Conservation (phyloP, 495 filamentous ascomycete species). For the Aspergillus indologenus region DNA sequence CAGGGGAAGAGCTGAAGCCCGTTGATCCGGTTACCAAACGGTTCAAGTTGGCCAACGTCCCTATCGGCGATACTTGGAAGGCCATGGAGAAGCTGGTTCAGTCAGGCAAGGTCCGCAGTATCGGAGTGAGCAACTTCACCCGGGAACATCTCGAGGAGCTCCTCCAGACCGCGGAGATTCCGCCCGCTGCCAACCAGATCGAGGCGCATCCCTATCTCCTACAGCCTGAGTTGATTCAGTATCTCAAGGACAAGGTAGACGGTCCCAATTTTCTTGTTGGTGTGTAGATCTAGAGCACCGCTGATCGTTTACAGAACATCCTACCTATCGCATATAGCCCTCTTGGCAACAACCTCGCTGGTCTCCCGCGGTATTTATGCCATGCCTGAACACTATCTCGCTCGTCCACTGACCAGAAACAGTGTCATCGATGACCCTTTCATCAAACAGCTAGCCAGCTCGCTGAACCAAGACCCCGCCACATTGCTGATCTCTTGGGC, state of each 20-base stretch:
- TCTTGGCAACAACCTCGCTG: slow-evolving; percentile 52
- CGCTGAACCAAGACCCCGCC: slow-evolving; percentile 66
- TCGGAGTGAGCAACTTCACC: slow-evolving; percentile 81
- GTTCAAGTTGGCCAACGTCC: slow-evolving; percentile 34
- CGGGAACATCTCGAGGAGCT: slow-evolving; percentile 61
- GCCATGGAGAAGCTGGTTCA: slow-evolving; percentile 67
- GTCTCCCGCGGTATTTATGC: slow-evolving; percentile 32
- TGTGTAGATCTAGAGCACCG: not conserved
- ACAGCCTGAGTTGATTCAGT: slow-evolving; percentile 54
- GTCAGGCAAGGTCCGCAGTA: slow-evolving; percentile 65
- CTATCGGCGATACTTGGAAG: slow-evolving; percentile 57
- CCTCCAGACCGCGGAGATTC: slow-evolving; percentile 57
- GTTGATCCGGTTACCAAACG: slow-evolving; percentile 33
- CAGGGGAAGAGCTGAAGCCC: slow-evolving; percentile 45
- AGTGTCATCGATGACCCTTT: slow-evolving; percentile 56
- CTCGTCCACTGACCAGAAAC: slow-evolving; percentile 3
- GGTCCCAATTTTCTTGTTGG: not conserved
- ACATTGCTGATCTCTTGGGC: slow-evolving; percentile 79
- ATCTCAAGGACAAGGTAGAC: slow-evolving; percentile 29
- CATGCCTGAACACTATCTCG: too few relatives aligned
- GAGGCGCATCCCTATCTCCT: slow-evolving; percentile 85
- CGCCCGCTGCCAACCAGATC: slow-evolving; percentile 78
- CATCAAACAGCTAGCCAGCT: slow-evolving; percentile 59
- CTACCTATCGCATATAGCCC: slow-evolving; percentile 52
- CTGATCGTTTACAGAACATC: slow-evolving; percentile 35